phyloP scores from a whole-genome alignment of 345 rosid species.

The Salix suchowensis region DNA sequence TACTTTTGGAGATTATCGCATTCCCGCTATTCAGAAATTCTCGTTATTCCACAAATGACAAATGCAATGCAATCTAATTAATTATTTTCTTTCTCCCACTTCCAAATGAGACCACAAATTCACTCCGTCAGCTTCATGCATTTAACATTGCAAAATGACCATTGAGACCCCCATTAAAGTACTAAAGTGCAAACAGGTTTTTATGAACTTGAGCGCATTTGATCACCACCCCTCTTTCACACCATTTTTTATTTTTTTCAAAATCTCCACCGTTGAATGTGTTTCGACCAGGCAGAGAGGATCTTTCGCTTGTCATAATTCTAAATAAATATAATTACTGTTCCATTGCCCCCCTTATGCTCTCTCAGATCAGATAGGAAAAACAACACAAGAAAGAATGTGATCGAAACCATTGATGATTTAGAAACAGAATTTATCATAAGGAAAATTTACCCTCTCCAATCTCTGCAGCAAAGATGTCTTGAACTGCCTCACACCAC shows the following conservation, averaged over 20 bases:
- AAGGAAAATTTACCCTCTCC: slow-evolving; percentile 52
- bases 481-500: slow-evolving; percentile 89
- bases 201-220: neutral
- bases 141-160: neutral
- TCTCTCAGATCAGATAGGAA: neutral
- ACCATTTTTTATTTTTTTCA: neutral
- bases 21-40: neutral
- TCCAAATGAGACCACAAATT: no score
- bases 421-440: neutral
- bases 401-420: neutral
- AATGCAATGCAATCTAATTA: no score
- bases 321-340: no score
- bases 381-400: neutral
- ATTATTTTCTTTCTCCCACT: no score
- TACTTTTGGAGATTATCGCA: no score
- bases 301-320: neutral
- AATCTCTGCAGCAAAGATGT: slow-evolving; percentile 70
- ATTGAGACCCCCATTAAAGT: neutral
- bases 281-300: neutral
- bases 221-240: neutral
- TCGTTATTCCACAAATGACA: neutral
- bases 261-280: no score
- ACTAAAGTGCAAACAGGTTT: neutral
- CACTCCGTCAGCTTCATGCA: neutral
- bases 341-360: neutral